A percentile compares a stretch with the other conserved stretches of the same genome.
These are phyloP conservation scores for Monosporozyma siamensis DNA, from an alignment of 805 yeast genomes.

Conservation along the genomic window DNA sequence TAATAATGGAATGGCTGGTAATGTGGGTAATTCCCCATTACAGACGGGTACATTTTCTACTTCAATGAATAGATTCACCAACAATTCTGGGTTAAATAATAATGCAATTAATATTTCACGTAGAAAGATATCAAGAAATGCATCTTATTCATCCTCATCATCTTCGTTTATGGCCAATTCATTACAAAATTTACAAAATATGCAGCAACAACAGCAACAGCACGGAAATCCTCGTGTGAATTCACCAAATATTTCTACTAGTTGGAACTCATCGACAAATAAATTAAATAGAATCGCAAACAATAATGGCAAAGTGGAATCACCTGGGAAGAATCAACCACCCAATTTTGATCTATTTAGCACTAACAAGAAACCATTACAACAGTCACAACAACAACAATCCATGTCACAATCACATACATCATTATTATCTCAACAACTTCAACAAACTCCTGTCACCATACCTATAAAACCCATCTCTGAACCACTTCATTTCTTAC, in stretches of 20 bases:
- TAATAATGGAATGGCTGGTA: conserved; percentile 2
- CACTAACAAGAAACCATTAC: neutral
- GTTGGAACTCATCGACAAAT: neutral
- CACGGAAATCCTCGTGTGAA: neutral
- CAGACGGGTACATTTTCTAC: conserved; percentile 17
- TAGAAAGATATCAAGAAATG: conserved; percentile 23
- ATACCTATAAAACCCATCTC: neutral
- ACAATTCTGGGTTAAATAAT: neutral
- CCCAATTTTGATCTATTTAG: neutral
- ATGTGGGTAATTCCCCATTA: conserved; percentile 12
- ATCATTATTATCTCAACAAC: conserved; percentile 29
- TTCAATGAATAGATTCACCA: conserved; percentile 14
- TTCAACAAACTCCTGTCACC: conserved; percentile 8
- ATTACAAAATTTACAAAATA: conserved; percentile 20
- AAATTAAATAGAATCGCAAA: neutral
- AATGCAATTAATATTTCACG: conserved; percentile 24
- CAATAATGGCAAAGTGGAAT: neutral
- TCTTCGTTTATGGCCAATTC: conserved; percentile 22
- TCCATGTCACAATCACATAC: conserved; percentile 16
- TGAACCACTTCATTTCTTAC: neutral
- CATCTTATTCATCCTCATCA: conserved; percentile 26
- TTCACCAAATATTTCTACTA: neutral
- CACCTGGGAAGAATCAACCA: neutral
- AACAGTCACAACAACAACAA: conserved; percentile 8
- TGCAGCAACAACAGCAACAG: conserved; percentile 1